Base-by-base conservation (phyloP, 768 basidiomycete genomes). In the Trametes maxima region DNA sequence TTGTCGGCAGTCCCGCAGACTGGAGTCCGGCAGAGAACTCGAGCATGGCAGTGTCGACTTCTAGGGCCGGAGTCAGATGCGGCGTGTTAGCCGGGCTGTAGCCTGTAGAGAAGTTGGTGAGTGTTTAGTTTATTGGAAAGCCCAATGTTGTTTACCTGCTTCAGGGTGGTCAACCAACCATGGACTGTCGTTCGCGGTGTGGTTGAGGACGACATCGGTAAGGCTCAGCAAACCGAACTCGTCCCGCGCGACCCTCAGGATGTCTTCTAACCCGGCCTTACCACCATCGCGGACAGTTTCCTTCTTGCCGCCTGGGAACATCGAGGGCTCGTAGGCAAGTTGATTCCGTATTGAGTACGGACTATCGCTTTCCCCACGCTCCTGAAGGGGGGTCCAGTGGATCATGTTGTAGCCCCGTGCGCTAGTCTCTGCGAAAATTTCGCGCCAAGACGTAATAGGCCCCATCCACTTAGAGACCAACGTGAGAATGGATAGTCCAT, bases 381-480 rank as follows among this genome's bases (percentile, higher is more conserved):
- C 89, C 75, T 99, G 96, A 6, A 99, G 78, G 0, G 97, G 97
- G 0, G 96, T 92, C 80, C 90, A 99, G 71, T 99, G 97, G 44
- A 99, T 78, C 94, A 98, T 97, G 53, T 95, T 99, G 79, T 99
- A 99, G 0, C 97, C 96, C 49, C 96, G 81, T 54, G 92, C 82
- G 54, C 87, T 85, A 12, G 94, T 91, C 75, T 95, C 94, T 50
- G 83, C 80, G 65, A 97, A 92, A 71, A 92, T 86, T 3, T 81
- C 79, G 45, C 76, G 79, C 97, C 97, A 98, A 33, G 87, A 79
- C 12, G 78, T 73, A 37, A 93, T 74, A 1, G 89, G 82, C 1
- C 95, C 96, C 93, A 98, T 97, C 97, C 97, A 99, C 73, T 99
- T 99, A 1, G 95, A 96, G 46, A 99, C 87, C 40, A 96, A 81